phyloP scores from a whole-genome alignment of 805 yeast species.

The Nakazawaea siamensis region DNA sequence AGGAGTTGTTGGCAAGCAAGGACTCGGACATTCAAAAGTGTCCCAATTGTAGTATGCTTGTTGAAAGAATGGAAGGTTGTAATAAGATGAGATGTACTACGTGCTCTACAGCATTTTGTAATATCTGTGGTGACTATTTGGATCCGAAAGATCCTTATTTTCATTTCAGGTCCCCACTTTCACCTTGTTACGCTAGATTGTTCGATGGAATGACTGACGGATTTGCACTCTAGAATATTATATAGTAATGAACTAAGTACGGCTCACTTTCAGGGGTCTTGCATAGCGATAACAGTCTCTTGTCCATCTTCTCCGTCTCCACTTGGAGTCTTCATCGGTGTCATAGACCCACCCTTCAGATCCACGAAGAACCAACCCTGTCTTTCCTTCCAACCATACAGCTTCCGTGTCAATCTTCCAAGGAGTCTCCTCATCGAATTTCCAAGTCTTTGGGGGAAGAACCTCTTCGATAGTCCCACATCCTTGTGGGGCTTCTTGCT shows the following conservation, averaged over 20 bases:
- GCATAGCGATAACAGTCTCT: conserved; percentile 45
- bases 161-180: conserved; percentile 36
- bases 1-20: conserved; percentile 32
- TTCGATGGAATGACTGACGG: conserved; percentile 36
- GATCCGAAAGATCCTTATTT: conserved; percentile 36
- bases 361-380: conserved; percentile 20
- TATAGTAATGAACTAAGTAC: no score
- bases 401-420: conserved; percentile 58
- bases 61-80: conserved; percentile 55
- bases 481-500: conserved; percentile 58
- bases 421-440: conserved; percentile 44
- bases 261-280: conserved; percentile 23
- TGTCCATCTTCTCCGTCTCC: conserved; percentile 49
- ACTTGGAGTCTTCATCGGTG: conserved; percentile 18
- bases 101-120: conserved; percentile 44
- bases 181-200: conserved; percentile 38
- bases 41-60: conserved; percentile 41
- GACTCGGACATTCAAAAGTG: conserved; percentile 37
- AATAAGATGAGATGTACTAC: conserved; percentile 51
- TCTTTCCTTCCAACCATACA: conserved; percentile 44
- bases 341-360: conserved; percentile 46
- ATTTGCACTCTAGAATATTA: no score
- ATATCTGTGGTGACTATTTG: conserved; percentile 39
- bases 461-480: conserved; percentile 45
- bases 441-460: conserved; percentile 62